Conservation (phyloP, 164 flowering plant genomes). For the Umbilicus rupestris region DNA sequence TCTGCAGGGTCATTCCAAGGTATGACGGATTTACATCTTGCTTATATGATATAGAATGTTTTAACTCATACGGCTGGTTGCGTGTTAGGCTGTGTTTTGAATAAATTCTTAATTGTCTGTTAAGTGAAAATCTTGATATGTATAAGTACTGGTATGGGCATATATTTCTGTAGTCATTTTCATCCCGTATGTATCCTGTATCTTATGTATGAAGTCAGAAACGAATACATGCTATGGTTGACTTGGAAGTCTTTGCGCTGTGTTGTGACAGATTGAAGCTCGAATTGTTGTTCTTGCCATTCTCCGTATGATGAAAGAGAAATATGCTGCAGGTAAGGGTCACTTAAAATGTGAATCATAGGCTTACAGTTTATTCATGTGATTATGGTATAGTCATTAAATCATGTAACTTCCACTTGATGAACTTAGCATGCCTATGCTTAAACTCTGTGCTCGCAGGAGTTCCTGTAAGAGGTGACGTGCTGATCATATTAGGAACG, state of each 20-base stretch:
- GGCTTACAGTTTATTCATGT: not conserved
- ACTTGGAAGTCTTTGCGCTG: slow-evolving; percentile 3
- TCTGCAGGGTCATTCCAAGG: slow-evolving; percentile 76
- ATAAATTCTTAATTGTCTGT: not conserved
- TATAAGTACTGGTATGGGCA: not conserved
- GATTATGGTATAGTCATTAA: not conserved
- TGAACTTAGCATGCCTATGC: not conserved
- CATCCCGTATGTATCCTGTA: not conserved
- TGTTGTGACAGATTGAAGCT: slow-evolving; percentile 67
- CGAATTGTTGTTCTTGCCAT: slow-evolving; percentile 83
- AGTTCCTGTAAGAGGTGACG: slow-evolving; percentile 40
- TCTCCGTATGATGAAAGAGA: slow-evolving; percentile 75
- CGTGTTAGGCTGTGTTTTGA: not conserved
- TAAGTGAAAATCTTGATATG: not conserved
- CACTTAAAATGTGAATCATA: not conserved
- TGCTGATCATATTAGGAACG: slow-evolving; percentile 50
- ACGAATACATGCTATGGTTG: not conserved
- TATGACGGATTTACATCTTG: slow-evolving; percentile 12
- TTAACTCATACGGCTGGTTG: not conserved
- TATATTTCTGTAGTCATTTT: not conserved
- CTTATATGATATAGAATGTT: not conserved
- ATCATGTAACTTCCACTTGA: not conserved
- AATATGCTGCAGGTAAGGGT: slow-evolving; percentile 38
- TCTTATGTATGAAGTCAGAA: not conserved
- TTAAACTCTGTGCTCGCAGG: slow-evolving; percentile 31